phyloP scores from a whole-genome alignment of 805 yeast genomes.

The Saturnispora quitensis region DNA sequence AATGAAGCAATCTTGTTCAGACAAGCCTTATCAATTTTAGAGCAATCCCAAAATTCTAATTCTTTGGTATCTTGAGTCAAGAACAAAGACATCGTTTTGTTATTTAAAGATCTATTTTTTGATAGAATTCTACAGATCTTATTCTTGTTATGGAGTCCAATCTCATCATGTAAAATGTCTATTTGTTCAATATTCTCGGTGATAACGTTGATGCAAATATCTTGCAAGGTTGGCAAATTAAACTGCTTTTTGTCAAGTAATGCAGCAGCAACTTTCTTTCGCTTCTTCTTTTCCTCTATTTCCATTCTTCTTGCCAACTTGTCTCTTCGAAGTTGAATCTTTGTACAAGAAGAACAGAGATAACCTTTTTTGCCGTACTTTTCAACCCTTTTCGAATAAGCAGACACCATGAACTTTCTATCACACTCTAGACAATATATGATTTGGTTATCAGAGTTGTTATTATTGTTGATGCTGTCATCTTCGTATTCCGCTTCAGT shows the following conservation, averaged over 20 bases:
- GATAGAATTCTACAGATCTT: constrained; percentile 71
- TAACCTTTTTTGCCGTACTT: constrained; percentile 49
- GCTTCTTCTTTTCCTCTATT: constrained; percentile 56
- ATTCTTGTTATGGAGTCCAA: constrained; percentile 63
- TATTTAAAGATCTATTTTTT: constrained; percentile 70
- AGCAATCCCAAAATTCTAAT: constrained; percentile 88
- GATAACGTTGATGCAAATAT: constrained; percentile 62
- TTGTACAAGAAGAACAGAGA: constrained; percentile 55
- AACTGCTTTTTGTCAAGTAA: constrained; percentile 63
- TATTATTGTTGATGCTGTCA: constrained; percentile 37
- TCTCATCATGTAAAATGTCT: constrained; percentile 73
- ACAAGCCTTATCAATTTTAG: constrained; percentile 59
- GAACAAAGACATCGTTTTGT: constrained; percentile 65
- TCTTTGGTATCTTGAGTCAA: constrained; percentile 46
- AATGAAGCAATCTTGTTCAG: constrained; percentile 62
- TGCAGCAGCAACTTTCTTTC: constrained; percentile 78
- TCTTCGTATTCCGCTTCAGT: constrained; percentile 16
- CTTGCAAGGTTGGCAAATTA: constrained; percentile 66
- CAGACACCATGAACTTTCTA: constrained; percentile 47
- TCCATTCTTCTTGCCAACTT: constrained; percentile 41
- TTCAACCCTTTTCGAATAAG: constrained; percentile 48
- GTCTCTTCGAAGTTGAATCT: constrained; percentile 33
- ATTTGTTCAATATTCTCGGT: constrained; percentile 62
- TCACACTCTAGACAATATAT: constrained; percentile 54
- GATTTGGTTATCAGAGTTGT: constrained; percentile 19